These are phyloP conservation scores for Trichoderma afroharzianum DNA, from an alignment of 2,329 filamentous ascomycete species.

Conservation along the genomic window DNA sequence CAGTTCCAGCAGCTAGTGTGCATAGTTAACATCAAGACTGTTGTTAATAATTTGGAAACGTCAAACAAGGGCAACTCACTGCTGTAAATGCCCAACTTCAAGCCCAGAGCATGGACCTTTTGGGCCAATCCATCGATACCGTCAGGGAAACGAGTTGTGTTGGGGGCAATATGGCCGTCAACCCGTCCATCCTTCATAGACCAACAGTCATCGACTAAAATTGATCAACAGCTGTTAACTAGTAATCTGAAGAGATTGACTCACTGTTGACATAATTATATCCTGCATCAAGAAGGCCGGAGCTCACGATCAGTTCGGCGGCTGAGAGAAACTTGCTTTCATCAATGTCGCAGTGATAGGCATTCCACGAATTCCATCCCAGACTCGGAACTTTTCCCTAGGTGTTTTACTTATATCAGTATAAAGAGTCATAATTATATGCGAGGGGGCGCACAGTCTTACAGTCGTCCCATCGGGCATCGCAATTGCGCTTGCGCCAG, in stretches of 20 bases:
- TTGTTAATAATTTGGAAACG: no score
- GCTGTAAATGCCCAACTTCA: conserved; percentile 64
- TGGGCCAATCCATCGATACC: conserved; percentile 54
- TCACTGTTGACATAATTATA: conserved; percentile 54
- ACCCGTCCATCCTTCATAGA: conserved; percentile 41
- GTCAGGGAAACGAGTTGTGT: conserved; percentile 51
- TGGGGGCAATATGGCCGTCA: conserved; percentile 37
- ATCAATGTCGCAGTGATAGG: conserved; percentile 48
- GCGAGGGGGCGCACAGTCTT: neutral
- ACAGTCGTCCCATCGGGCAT: conserved; percentile 14
- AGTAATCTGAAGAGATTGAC: neutral
- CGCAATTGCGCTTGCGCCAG: neutral
- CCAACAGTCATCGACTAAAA: conserved; percentile 59
- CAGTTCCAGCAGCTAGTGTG: conserved; percentile 20
- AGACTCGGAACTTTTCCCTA: conserved; percentile 35
- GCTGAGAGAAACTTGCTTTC: conserved; percentile 47
- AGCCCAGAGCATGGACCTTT: conserved; percentile 51
- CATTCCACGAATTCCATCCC: conserved; percentile 54
- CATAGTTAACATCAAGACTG: neutral
- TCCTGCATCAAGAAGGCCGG: conserved; percentile 50
- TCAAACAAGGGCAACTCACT: conserved; percentile 40
- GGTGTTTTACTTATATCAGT: neutral
- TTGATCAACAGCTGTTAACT: neutral
- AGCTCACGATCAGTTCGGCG: conserved; percentile 44
- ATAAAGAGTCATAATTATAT: neutral